Conservation (phyloP, 2,329 filamentous ascomycete species). For the Hymenoscyphus fructigenus region DNA sequence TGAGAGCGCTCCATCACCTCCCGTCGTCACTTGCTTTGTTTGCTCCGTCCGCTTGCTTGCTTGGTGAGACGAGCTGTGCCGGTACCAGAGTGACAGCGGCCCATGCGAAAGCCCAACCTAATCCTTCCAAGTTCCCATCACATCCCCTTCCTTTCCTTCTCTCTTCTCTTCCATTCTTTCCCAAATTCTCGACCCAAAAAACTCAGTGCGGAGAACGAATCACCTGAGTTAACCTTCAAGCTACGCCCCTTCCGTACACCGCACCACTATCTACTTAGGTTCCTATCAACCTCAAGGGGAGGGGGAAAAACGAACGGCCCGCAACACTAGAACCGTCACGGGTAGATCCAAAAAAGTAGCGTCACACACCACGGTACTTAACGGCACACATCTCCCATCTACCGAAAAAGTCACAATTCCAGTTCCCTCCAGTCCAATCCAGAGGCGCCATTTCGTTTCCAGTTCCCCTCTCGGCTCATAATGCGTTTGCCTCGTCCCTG, state of each 20-base stretch:
- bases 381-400: neutral
- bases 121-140: too few relatives aligned
- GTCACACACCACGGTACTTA: neutral
- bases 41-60: too few relatives aligned
- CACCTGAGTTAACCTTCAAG: neutral
- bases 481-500: too few relatives aligned
- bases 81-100: too few relatives aligned
- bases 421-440: neutral
- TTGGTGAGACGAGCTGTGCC: too few relatives aligned
- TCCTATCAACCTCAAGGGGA: neutral
- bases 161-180: too few relatives aligned
- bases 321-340: slow-evolving; percentile 3
- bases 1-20: too few relatives aligned
- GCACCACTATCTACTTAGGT: neutral
- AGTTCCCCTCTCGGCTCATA: neutral
- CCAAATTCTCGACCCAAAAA: too few relatives aligned
- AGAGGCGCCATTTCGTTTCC: neutral
- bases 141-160: too few relatives aligned
- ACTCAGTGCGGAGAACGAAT: too few relatives aligned
- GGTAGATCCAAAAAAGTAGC: neutral
- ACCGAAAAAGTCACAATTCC: neutral
- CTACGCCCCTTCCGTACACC: neutral
- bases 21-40: too few relatives aligned
- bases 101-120: too few relatives aligned
- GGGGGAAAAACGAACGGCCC: neutral